phyloP scores from a whole-genome alignment of 2,329 filamentous ascomycete genomes.

The Penicillium sp. region DNA sequence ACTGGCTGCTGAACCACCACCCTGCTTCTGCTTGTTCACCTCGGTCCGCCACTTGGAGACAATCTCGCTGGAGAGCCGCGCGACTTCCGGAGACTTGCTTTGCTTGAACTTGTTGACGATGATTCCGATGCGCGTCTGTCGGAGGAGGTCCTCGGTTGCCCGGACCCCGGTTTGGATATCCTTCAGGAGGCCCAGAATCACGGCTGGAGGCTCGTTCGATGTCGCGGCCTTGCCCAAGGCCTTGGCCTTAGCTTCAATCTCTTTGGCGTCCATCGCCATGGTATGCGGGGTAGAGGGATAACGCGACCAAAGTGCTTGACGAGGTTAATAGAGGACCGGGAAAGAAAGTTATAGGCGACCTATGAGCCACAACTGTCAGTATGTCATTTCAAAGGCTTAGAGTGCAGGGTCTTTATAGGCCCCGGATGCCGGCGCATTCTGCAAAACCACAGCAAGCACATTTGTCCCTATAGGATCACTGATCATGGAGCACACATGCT shows the following conservation, averaged over 20 bases:
- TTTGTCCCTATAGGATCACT: neutral
- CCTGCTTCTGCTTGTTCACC: constrained; percentile 48
- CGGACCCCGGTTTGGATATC: constrained; percentile 75
- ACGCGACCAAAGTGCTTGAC: neutral
- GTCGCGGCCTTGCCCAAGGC: constrained; percentile 75
- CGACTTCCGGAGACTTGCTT: constrained; percentile 72
- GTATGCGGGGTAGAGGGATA: constrained; percentile 1
- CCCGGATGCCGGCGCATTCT: constrained; percentile 6
- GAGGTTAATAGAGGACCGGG: neutral
- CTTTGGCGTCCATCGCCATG: constrained; percentile 70
- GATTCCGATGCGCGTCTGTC: constrained; percentile 88
- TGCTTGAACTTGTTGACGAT: constrained; percentile 81
- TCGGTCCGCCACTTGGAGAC: constrained; percentile 64
- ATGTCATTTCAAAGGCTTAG: neutral
- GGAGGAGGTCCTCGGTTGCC: constrained; percentile 84
- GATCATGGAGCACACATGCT: neutral
- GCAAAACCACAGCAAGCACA: neutral
- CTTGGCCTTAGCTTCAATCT: constrained; percentile 73
- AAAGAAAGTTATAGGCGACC: neutral
- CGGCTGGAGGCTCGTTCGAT: constrained; percentile 69
- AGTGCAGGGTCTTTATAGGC: neutral
- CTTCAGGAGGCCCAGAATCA: constrained; percentile 70
- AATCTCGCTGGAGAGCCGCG: constrained; percentile 72
- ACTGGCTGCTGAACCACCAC: constrained; percentile 37
- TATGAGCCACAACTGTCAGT: neutral